Conservation (phyloP, 169 alveolate genomes). For the Plasmodium yoelii region DNA sequence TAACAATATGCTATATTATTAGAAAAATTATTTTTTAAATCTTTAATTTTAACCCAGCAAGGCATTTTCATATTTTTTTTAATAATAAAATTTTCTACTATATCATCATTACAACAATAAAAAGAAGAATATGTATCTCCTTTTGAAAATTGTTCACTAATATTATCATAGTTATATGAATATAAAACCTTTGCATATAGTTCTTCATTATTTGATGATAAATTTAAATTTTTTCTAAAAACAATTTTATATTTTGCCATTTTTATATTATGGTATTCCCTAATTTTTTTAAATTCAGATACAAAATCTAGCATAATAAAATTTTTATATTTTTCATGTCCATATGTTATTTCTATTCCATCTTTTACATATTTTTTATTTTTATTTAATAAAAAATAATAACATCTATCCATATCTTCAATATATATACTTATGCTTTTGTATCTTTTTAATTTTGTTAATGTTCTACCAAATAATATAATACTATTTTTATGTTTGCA, state of each 20-base stretch:
- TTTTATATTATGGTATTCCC: conserved; percentile 57
- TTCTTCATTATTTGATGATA: conserved; percentile 36
- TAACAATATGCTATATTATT: conserved; percentile 63
- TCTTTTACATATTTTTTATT: conserved; percentile 28
- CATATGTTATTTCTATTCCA: conserved; percentile 33
- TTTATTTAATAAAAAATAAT: conserved; percentile 40
- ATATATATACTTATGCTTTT: conserved; percentile 64
- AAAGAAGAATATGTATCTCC: conserved; percentile 51
- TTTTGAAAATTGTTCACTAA: conserved; percentile 25
- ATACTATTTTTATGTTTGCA: conserved; percentile 73
- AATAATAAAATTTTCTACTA: conserved; percentile 59
- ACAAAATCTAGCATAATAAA: conserved; percentile 39
- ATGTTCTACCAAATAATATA: conserved; percentile 60
- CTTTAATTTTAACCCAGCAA: conserved; percentile 66
- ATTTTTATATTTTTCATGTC: conserved; percentile 33
- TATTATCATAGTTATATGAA: conserved; percentile 52
- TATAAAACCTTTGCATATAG: conserved; percentile 56
- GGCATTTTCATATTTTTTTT: conserved; percentile 63
- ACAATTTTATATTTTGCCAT: conserved; percentile 63
- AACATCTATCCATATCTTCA: conserved; percentile 61
- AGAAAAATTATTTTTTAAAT: conserved; percentile 12
- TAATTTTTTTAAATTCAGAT: conserved; percentile 44
- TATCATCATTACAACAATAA: conserved; percentile 74
- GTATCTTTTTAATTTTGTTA: conserved; percentile 28
- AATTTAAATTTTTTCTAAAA: conserved; percentile 44